These are phyloP conservation scores for Heterobasidion occidentale DNA, from an alignment of 1,284 basidiomycete genomes.

Conservation along the genomic window DNA sequence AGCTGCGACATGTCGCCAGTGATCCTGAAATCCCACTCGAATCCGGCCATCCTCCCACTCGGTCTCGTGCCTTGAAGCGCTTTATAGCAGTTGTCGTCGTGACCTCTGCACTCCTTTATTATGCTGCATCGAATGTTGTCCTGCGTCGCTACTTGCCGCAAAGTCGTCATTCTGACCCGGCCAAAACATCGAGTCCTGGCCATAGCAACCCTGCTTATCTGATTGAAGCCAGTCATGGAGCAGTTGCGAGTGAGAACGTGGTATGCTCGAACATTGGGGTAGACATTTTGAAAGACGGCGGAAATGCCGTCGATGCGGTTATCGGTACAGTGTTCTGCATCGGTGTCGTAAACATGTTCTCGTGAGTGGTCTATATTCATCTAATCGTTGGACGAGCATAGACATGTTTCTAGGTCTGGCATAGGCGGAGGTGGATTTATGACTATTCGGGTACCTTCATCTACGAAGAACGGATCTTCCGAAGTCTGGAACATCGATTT, in stretches of 20 bases:
- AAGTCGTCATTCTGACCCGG: no score
- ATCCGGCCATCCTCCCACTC: neutral
- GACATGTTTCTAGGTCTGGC: slow-evolving; percentile 45
- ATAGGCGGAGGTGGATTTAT: slow-evolving; percentile 93
- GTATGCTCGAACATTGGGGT: slow-evolving; percentile 83
- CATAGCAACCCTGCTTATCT: slow-evolving; percentile 51
- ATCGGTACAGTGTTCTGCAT: slow-evolving; percentile 77
- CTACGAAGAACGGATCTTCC: slow-evolving; percentile 32
- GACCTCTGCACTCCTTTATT: neutral
- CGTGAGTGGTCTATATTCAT: slow-evolving; percentile 34
- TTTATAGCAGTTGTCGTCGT: no score
- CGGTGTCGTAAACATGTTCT: slow-evolving; percentile 87
- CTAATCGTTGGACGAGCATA: neutral
- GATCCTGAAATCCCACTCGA: neutral
- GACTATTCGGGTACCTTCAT: slow-evolving; percentile 73
- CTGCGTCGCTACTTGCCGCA: neutral
- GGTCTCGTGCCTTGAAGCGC: neutral
- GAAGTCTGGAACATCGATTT: slow-evolving; percentile 80
- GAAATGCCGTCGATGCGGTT: slow-evolving; percentile 87
- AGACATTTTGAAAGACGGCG: slow-evolving; percentile 68
- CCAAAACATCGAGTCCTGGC: no score
- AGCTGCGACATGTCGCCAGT: neutral
- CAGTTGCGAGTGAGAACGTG: slow-evolving; percentile 82
- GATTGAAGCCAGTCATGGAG: slow-evolving; percentile 66
- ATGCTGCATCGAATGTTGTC: neutral